A percentile compares a stretch with the other conserved stretches of the same genome.
Evolutionary conservation across 73 alveolate species (phyloP).

Genomic region (Paramecium octaurelia): DNA sequence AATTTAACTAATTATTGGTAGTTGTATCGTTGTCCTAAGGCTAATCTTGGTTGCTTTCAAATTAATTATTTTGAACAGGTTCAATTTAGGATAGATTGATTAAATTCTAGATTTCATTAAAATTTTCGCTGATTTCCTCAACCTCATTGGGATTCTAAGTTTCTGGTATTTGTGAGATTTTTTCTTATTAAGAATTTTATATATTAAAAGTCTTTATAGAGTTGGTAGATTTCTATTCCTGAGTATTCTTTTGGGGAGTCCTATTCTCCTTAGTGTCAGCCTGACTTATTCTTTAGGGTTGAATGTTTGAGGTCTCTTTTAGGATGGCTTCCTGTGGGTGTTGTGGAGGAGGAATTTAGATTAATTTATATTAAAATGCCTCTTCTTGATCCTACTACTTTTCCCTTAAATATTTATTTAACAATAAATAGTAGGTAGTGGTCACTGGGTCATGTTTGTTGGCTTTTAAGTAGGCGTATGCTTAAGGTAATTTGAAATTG

Average conservation of each 20-base stretch:
- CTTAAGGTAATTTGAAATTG: constrained; percentile 68
- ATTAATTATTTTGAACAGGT: neutral
- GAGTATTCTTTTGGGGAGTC: neutral
- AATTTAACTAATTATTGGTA: neutral
- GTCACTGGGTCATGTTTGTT: constrained; percentile 88
- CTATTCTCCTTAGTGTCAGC: neutral
- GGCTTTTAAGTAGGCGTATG: constrained; percentile 65
- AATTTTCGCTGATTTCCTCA: neutral
- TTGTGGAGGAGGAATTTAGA: neutral
- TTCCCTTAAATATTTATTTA: constrained; percentile 75
- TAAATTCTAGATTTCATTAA: neutral
- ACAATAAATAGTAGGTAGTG: constrained; percentile 82
- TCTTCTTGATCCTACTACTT: constrained; percentile 60
- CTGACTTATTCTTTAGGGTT: neutral
- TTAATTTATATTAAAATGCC: constrained; percentile 46
- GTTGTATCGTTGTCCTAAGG: neutral
- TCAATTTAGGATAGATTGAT: neutral
- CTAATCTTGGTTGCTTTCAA: neutral
- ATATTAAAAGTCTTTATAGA: neutral
- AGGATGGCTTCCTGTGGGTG: neutral
- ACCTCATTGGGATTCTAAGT: neutral
- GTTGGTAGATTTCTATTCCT: neutral
- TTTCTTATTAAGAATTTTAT: neutral
- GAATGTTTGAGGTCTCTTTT: neutral
- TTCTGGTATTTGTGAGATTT: neutral